Percentiles rank a stretch among this genome's conserved stretches.
phyloP scores from a whole-genome alignment of 306 rosid species.

The Oemleria cerasiformis region DNA sequence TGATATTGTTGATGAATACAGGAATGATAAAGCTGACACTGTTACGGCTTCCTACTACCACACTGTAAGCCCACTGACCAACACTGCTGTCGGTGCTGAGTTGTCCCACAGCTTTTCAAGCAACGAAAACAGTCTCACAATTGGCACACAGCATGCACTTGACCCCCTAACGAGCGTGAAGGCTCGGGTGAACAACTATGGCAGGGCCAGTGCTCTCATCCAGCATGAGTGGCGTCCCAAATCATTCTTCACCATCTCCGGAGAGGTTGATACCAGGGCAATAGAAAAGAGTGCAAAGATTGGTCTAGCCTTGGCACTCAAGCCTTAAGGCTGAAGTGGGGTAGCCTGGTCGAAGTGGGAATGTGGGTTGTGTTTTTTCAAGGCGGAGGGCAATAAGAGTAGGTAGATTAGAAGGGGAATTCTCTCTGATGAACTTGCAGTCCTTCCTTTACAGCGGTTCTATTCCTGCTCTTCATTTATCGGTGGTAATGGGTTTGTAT shows the following conservation, averaged over 20 bases:
- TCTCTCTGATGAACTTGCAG: slow-evolving; percentile 38
- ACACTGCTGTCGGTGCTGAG: slow-evolving; percentile 93
- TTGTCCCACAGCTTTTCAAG: slow-evolving; percentile 70
- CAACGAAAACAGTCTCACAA: slow-evolving; percentile 67
- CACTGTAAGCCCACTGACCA: slow-evolving; percentile 68
- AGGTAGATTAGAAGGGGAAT: slow-evolving; percentile 24
- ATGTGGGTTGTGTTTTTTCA: slow-evolving; percentile 20
- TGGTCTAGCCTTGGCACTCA: slow-evolving; percentile 81
- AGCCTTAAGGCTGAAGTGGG: slow-evolving; percentile 46
- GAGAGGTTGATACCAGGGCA: slow-evolving; percentile 82
- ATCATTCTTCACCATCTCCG: slow-evolving; percentile 71
- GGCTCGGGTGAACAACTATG: slow-evolving; percentile 84
- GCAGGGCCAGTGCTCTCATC: slow-evolving; percentile 73
- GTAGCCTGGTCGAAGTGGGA: slow-evolving; percentile 12
- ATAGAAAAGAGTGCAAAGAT: slow-evolving; percentile 87
- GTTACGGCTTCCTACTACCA: slow-evolving; percentile 83
- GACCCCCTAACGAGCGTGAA: slow-evolving; percentile 79
- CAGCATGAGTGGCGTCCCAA: slow-evolving; percentile 90
- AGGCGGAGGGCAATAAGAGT: slow-evolving; percentile 38
- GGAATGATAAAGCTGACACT: slow-evolving; percentile 76
- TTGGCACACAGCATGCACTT: slow-evolving; percentile 84
- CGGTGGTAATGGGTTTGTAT: slow-evolving; percentile 58
- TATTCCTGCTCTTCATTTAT: slow-evolving; percentile 37
- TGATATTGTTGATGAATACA: slow-evolving; percentile 27
- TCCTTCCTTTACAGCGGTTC: slow-evolving; percentile 31